Percentiles rank a stretch among this genome's conserved stretches.
Evolutionary conservation across 768 basidiomycete genomes (phyloP).

Genomic region (Lactarius trivialis): DNA sequence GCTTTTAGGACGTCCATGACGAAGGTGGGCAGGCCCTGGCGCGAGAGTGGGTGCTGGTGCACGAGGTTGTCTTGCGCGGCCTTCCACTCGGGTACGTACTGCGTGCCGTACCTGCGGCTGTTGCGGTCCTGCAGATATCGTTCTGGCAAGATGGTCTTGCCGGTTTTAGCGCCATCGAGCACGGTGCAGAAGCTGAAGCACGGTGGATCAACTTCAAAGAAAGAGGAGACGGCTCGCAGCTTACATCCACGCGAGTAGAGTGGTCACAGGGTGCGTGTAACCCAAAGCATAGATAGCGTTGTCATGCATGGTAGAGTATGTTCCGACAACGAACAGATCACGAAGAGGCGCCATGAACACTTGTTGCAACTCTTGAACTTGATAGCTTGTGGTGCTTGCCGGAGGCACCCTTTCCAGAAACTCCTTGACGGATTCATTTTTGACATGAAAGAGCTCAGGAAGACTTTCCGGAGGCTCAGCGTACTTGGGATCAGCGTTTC

Average conservation of each 20-base stretch:
- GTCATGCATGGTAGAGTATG: conserved; percentile 49
- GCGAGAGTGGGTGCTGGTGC: neutral
- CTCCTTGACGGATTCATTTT: conserved; percentile 39
- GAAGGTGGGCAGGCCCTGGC: neutral
- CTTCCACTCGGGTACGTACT: conserved; percentile 29
- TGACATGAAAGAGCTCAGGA: conserved; percentile 35
- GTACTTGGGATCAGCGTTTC: conserved; percentile 43
- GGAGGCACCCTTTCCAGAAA: conserved; percentile 33
- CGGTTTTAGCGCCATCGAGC: conserved; percentile 58
- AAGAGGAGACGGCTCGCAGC: conserved; percentile 14
- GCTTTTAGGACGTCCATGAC: conserved; percentile 10
- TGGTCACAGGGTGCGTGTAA: conserved; percentile 43
- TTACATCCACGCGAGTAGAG: conserved; percentile 50
- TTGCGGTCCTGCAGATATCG: conserved; percentile 25
- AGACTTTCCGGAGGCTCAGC: conserved; percentile 46
- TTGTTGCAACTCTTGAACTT: conserved; percentile 38
- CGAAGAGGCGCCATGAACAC: conserved; percentile 46
- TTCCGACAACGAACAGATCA: conserved; percentile 42
- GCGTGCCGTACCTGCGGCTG: conserved; percentile 23
- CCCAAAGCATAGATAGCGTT: conserved; percentile 47
- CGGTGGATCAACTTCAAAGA: neutral
- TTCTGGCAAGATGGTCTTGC: conserved; percentile 37
- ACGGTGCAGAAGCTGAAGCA: conserved; percentile 42
- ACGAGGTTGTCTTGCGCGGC: neutral
- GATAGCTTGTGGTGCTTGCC: conserved; percentile 23